Evolutionary conservation across 345 rosid species (phyloP), one percentile per base, ranked within the genome.

Genomic region (Arabidopsis arenosa): DNA sequence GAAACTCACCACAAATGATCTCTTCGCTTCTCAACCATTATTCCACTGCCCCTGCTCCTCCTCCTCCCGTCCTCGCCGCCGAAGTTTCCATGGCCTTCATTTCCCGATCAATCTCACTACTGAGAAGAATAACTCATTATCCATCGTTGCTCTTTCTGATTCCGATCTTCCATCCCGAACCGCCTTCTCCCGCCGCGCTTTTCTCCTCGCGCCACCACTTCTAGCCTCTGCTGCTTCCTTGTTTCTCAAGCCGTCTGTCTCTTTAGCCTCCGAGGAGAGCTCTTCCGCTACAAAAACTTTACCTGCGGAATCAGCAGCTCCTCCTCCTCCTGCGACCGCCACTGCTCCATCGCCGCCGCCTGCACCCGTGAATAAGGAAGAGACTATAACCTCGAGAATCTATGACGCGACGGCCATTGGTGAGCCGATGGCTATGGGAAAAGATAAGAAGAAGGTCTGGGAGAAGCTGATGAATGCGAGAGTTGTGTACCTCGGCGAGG

Each of bases 331-430:
- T 30, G 28, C 79, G n/a, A 62, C 74, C 6, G 30, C 76, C 28
- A 32, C 53, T 30, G 17, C 72, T 23, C 58, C 70, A 9, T 7
- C 64, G 74, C 76, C 78, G 70, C 74, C 78, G 73, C 40, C 75
- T 41, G 14, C 68, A 11, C 9, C 79, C 0, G 64, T 21, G 64
- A 11, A 7, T 28, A 63, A 77, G 66, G 83, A 74, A 73, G 87
- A 64, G 61, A 74, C 65, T 48, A 74, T 81, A 45, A 76, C 52
- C 17, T 87, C 92, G 70, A 86, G 97, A 73, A 90, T 92, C 35
- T 90, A 94, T 68, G 96, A 94, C 61, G 96, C 98, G 60, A 88
- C 92, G 72, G 92, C 78, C 23, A 90, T 89, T 0, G 98, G 98
- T 57, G 98, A 92, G 85, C 97, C 96, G 77, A 30, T 86, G 91